Evolutionary conservation across 2,329 filamentous ascomycete species (phyloP).

Genomic region (Cytospora chrysosperma): DNA sequence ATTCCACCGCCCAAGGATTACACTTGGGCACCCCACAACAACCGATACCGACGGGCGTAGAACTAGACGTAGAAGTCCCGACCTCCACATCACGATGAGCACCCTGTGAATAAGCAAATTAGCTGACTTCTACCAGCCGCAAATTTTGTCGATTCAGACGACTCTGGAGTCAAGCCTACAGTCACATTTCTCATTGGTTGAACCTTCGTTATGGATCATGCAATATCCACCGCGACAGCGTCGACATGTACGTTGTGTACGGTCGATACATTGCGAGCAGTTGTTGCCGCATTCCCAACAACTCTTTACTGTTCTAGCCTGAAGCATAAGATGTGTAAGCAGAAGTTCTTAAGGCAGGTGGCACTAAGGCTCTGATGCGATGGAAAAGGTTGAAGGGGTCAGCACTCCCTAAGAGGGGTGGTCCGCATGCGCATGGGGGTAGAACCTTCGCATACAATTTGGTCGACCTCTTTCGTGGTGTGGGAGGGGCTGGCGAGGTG

Average conservation of each 20-base stretch:
- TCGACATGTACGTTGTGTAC: slow-evolving; percentile 69
- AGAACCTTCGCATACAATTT: slow-evolving; percentile 27
- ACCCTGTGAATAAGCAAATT: slow-evolving; percentile 13
- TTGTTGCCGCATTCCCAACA: slow-evolving; percentile 88
- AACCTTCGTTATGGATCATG: slow-evolving; percentile 78
- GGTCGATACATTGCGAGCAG: slow-evolving; percentile 71
- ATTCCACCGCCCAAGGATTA: neutral
- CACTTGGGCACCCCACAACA: too few species aligned
- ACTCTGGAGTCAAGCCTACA: slow-evolving; percentile 40
- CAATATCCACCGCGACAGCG: slow-evolving; percentile 81
- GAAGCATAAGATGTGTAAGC: slow-evolving; percentile 7
- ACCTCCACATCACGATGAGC: slow-evolving; percentile 12
- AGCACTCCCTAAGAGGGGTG: neutral
- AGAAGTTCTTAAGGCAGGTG: neutral
- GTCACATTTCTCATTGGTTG: slow-evolving; percentile 53
- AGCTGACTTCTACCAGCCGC: neutral
- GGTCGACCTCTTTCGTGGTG: slow-evolving; percentile 13
- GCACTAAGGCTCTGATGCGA: neutral
- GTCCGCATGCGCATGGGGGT: slow-evolving; percentile 26
- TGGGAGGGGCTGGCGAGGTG: slow-evolving; percentile 8
- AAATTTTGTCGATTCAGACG: neutral
- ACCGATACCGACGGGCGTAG: neutral
- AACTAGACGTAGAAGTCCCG: neutral
- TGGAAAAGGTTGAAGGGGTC: neutral
- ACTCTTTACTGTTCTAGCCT: slow-evolving; percentile 62